Percentiles rank a stretch among this genome's conserved stretches.
Evolutionary conservation across 768 basidiomycete genomes (phyloP).

Genomic region (Amylocystis lapponica): DNA sequence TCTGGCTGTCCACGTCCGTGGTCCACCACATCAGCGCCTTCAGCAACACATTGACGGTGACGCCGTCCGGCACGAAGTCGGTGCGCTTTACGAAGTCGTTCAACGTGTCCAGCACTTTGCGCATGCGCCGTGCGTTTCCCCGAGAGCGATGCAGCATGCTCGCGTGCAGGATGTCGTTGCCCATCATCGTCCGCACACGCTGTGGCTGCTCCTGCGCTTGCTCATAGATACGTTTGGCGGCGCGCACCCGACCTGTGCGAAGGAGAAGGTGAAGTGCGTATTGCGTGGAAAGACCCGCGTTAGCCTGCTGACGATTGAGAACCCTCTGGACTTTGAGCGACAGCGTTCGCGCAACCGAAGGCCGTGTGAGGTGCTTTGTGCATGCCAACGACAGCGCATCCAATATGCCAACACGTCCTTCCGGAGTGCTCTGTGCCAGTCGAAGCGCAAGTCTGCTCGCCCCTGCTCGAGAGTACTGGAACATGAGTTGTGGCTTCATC

Average conservation of each 20-base stretch:
- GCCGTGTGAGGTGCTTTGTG: background rate
- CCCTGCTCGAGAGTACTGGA: constrained; percentile 1
- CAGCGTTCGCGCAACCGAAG: background rate
- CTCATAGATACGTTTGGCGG: constrained; percentile 40
- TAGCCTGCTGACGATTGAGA: constrained; percentile 17
- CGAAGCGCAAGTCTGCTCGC: background rate
- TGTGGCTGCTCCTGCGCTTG: constrained; percentile 9
- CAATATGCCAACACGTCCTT: too few species aligned
- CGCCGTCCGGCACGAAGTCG: constrained; percentile 55
- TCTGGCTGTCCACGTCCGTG: constrained; percentile 32
- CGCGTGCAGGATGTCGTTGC: constrained; percentile 54
- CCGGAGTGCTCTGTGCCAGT: background rate
- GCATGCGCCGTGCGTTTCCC: constrained; percentile 41
- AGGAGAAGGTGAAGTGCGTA: constrained; percentile 35
- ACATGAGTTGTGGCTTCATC: constrained; percentile 29
- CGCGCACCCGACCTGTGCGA: constrained; percentile 34
- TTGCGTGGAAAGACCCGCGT: constrained; percentile 24
- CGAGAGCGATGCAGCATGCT: constrained; percentile 24
- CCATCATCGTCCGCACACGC: constrained; percentile 34
- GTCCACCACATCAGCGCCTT: constrained; percentile 54
- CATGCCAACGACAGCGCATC: background rate
- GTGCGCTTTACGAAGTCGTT: constrained; percentile 36
- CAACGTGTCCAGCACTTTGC: constrained; percentile 34
- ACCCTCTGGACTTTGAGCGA: constrained; percentile 10
- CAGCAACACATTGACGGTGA: constrained; percentile 66